These are phyloP conservation scores for Camelina sativa DNA, from an alignment of 345 rosid genomes.

Conservation along the genomic window DNA sequence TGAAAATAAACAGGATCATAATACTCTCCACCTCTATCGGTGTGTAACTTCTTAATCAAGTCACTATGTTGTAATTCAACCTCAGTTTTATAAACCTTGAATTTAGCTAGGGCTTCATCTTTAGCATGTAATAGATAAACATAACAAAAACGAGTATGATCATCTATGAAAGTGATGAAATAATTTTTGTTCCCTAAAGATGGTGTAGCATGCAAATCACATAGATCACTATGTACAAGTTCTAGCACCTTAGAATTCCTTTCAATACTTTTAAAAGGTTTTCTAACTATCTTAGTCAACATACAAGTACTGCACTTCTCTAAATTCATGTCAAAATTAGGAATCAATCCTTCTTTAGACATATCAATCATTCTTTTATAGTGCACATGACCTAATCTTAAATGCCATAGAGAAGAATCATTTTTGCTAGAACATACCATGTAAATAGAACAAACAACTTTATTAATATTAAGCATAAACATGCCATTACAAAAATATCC, in stretches of 20 bases:
- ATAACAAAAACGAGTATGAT: neutral
- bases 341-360: conserved; percentile 5
- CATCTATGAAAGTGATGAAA: neutral
- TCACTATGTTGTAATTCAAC: neutral
- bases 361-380: neutral
- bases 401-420: neutral
- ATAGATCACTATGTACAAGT: neutral
- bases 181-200: neutral
- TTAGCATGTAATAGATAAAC: neutral
- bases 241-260: neutral
- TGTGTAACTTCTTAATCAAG: neutral
- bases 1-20: no score
- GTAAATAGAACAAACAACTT: neutral
- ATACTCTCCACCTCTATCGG: conserved; percentile 2
- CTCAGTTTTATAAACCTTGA: neutral
- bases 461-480: conserved; percentile 20
- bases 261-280: neutral
- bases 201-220: neutral
- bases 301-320: neutral
- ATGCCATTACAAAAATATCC: neutral
- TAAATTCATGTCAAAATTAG: neutral
- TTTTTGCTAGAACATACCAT: neutral
- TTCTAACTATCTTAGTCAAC: conserved; percentile 11
- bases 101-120: neutral
- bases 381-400: neutral